A percentile compares a stretch with the other conserved stretches of the same genome.
phyloP scores from a whole-genome alignment of 768 basidiomycete species.

The Crepidotus variabilis region DNA sequence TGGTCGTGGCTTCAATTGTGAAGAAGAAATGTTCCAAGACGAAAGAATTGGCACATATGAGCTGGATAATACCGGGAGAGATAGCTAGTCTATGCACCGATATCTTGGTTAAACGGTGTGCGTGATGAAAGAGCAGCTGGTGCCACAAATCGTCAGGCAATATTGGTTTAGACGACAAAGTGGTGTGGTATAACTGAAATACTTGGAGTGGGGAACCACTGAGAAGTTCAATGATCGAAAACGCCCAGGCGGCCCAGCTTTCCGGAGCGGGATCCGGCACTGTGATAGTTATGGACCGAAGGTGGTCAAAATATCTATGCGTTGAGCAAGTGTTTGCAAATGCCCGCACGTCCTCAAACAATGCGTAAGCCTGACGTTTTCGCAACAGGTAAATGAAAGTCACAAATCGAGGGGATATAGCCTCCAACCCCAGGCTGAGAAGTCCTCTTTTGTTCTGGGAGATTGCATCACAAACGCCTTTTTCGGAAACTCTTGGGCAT shows the following conservation, averaged over 20 bases:
- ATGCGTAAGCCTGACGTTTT: neutral
- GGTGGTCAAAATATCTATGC: conserved; percentile 32
- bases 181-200: conserved; percentile 60
- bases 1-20: neutral
- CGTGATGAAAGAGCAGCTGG: conserved; percentile 47
- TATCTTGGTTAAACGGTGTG: conserved; percentile 47
- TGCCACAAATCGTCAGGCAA: conserved; percentile 49
- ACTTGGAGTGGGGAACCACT: conserved; percentile 46
- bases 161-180: conserved; percentile 23
- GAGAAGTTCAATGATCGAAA: conserved; percentile 38
- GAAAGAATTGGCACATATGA: conserved; percentile 54
- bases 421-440: conserved; percentile 55
- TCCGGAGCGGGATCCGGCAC: conserved; percentile 32
- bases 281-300: conserved; percentile 59
- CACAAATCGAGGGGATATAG: conserved; percentile 60
- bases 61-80: conserved; percentile 42
- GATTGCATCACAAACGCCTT: conserved; percentile 51
- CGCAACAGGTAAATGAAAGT: neutral
- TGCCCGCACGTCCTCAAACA: conserved; percentile 45
- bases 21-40: conserved; percentile 63
- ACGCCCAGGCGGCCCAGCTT: conserved; percentile 53
- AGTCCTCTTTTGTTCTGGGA: conserved; percentile 43
- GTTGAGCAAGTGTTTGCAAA: conserved; percentile 41
- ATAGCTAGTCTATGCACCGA: conserved; percentile 63
- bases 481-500: conserved; percentile 67